phyloP scores from a whole-genome alignment of 2,329 filamentous ascomycete genomes.

The Cordyceps farinosa region DNA sequence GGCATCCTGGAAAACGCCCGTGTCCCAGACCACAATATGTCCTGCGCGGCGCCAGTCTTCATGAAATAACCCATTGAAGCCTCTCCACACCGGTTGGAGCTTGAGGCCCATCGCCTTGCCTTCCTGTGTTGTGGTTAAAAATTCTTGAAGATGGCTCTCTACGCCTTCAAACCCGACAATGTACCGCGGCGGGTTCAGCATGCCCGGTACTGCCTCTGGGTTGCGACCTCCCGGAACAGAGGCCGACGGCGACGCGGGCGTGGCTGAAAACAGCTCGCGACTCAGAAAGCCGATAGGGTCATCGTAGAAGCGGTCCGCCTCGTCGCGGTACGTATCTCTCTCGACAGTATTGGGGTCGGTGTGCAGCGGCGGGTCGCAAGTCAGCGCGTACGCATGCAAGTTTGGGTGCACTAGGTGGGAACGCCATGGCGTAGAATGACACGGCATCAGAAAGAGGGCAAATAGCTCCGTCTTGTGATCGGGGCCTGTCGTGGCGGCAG shows the following conservation, averaged over 20 bases:
- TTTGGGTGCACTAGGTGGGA: constrained; percentile 74
- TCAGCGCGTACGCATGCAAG: constrained; percentile 77
- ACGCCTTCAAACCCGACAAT: constrained; percentile 61
- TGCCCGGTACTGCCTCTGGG: constrained; percentile 14
- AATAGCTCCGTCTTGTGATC: constrained; percentile 47
- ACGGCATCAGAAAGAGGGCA: constrained; percentile 86
- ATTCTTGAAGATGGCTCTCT: constrained; percentile 43
- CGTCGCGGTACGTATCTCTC: constrained; percentile 71
- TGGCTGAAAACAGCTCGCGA: constrained; percentile 44
- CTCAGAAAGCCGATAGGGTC: constrained; percentile 54
- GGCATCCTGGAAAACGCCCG: constrained; percentile 30
- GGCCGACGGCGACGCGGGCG: background rate
- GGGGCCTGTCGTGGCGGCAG: constrained; percentile 19
- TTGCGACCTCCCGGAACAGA: background rate
- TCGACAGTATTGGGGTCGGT: constrained; percentile 55
- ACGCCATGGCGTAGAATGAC: constrained; percentile 94
- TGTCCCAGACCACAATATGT: constrained; percentile 58
- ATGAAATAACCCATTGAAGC: constrained; percentile 59
- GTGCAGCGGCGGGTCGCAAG: constrained; percentile 83
- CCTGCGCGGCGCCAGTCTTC: constrained; percentile 58
- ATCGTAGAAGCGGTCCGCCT: constrained; percentile 88
- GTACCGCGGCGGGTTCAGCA: constrained; percentile 46
- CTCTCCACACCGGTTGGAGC: constrained; percentile 50
- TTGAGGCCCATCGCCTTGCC: constrained; percentile 41
- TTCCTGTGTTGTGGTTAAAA: constrained; percentile 38